Base-by-base conservation (phyloP, 257 asterid genomes). In the Lantana camara region DNA sequence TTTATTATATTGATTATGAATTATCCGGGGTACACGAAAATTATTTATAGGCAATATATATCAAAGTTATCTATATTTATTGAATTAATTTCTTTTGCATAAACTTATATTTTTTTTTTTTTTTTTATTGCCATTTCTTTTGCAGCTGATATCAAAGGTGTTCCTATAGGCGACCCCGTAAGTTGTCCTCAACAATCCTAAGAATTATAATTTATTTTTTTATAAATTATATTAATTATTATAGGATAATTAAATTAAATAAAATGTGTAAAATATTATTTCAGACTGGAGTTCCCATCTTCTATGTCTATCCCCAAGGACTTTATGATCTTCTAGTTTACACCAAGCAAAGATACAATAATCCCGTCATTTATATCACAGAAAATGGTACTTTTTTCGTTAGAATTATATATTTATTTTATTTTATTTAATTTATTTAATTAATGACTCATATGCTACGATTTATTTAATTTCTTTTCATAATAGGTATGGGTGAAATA, bases 151-250 rank as follows among this genome's bases (percentile, higher is more conserved):
- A 55, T 65, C 41, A 74, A 82, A 2, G 89, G 83, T 48, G 63
- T 38, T 24, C 57, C 63, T 16, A 82, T 82, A 7, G 89, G 89
- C 0, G 66, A 62, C 10, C 85, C 83, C 23, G 85, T 82, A 66
- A 44, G 72, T 56, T 3, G 69, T 60, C 22, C 45, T 29, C 5
- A 34, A 45, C 8, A 37, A 51, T 45, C 13, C 15, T 19, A 44
- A 38, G 0, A 0, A 3, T 49, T 22, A 10, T 12, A 3, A 11
- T 4, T 4, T 8, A 3, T 8, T 47, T 14, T 9, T 10, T 41
- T 41, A 11, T 4, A 13, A 4, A 17, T 3, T 41, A 11, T 41
- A 0, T 24, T 35, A 4, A 35, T 35, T 35, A 35, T 52, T 24
- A 1, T 13, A 3, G 56, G 16, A 45, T 17, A n/a, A n/a, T n/a